These are phyloP conservation scores for Scedosporium boydii DNA, from an alignment of 2,329 filamentous ascomycete species.

Conservation along the genomic window DNA sequence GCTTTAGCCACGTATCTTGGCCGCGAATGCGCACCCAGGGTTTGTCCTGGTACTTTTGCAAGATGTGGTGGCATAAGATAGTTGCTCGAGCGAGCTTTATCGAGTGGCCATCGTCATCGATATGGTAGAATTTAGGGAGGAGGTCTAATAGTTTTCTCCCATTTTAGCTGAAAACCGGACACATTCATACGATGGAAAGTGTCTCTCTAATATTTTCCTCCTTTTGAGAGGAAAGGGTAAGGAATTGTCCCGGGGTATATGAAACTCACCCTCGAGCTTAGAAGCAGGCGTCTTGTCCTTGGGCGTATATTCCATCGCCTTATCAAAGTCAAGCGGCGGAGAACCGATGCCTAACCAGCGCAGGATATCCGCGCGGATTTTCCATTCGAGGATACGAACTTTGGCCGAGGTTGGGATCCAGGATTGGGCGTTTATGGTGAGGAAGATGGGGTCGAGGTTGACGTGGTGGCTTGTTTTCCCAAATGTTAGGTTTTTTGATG, in stretches of 20 bases:
- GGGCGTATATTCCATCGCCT: constrained; percentile 51
- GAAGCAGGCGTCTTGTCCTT: constrained; percentile 30
- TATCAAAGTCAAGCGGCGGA: constrained; percentile 48
- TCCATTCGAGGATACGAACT: constrained; percentile 68
- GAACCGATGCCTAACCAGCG: constrained; percentile 63
- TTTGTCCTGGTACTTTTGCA: constrained; percentile 31
- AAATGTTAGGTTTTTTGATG: no score
- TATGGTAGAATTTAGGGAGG: constrained; percentile 33
- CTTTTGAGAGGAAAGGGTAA: background rate
- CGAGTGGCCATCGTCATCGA: constrained; percentile 71
- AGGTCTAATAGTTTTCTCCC: constrained; percentile 28
- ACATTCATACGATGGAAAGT: no score
- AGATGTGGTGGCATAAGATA: constrained; percentile 49
- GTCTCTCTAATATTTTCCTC: background rate
- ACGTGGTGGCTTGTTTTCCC: constrained; percentile 51
- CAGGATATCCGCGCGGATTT: constrained; percentile 63
- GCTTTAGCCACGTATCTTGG: constrained; percentile 27
- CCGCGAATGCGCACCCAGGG: constrained; percentile 41
- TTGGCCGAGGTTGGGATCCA: constrained; percentile 56
- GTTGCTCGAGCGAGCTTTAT: constrained; percentile 67
- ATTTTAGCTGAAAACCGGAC: no score
- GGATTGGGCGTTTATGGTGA: constrained; percentile 49
- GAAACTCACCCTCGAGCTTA: constrained; percentile 32
- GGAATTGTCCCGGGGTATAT: background rate
- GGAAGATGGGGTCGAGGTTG: constrained; percentile 64